Evolutionary conservation across 352 stramenopile genomes (phyloP).

Genomic region (Phytopythium oedochilum): DNA sequence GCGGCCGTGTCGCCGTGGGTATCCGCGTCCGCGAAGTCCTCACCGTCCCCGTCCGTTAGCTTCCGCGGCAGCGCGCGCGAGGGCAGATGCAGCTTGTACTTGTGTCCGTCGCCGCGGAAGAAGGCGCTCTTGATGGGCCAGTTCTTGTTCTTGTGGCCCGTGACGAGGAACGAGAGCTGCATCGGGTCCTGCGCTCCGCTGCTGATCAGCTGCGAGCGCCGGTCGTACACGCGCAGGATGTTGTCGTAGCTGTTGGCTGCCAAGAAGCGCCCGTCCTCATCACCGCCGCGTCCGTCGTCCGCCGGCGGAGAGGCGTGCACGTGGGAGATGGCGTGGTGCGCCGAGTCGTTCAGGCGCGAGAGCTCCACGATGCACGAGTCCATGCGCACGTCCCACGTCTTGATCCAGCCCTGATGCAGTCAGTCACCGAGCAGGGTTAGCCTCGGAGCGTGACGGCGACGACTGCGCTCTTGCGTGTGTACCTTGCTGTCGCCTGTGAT

Average conservation of each 20-base stretch:
- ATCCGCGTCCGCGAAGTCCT: slow-evolving; percentile 60
- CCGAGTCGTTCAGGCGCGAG: slow-evolving; percentile 72
- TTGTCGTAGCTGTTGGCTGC: slow-evolving; percentile 89
- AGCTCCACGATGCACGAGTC: slow-evolving; percentile 73
- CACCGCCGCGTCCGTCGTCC: slow-evolving; percentile 38
- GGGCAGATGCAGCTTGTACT: slow-evolving; percentile 77
- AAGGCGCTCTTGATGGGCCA: slow-evolving; percentile 90
- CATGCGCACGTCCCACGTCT: slow-evolving; percentile 86
- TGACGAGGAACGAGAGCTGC: slow-evolving; percentile 73
- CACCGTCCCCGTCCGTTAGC: slow-evolving; percentile 71
- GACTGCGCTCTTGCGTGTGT: too few relatives aligned
- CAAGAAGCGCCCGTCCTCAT: slow-evolving; percentile 80
- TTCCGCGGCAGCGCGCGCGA: slow-evolving; percentile 52
- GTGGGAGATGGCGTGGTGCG: slow-evolving; percentile 78
- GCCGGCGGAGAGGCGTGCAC: slow-evolving; percentile 71
- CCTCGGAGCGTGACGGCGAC: too few relatives aligned
- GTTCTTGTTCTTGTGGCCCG: slow-evolving; percentile 89
- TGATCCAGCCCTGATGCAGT: slow-evolving; percentile 60
- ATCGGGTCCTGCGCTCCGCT: slow-evolving; percentile 70
- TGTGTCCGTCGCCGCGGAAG: slow-evolving; percentile 83
- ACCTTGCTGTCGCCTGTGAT: slow-evolving; percentile 85
- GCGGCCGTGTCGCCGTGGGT: slow-evolving; percentile 31
- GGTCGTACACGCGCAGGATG: slow-evolving; percentile 84
- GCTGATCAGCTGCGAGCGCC: slow-evolving; percentile 80
- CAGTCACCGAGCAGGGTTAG: slow-evolving; percentile 2